Conservation (phyloP, 306 rosid genomes). For the Prosopis cineraria region DNA sequence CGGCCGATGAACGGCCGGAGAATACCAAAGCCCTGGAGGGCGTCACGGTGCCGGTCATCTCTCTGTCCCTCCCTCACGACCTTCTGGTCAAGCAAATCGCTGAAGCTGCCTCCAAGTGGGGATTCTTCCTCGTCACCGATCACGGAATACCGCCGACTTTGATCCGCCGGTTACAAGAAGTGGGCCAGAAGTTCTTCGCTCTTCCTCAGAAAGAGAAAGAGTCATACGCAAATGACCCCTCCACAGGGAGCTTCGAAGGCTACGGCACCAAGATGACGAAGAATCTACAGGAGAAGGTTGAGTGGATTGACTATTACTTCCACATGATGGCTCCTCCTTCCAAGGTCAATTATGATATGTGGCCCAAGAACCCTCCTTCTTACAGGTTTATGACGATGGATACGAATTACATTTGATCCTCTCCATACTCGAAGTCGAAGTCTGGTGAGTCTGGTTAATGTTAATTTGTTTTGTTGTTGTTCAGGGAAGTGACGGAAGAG, state of each 20-base stretch:
- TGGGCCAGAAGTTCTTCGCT: conserved; percentile 50
- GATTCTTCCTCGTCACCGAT: conserved; percentile 52
- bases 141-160: conserved; percentile 53
- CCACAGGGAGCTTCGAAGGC: conserved; percentile 56
- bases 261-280: conserved; percentile 72
- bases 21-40: conserved; percentile 43
- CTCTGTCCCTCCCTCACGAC: conserved; percentile 29
- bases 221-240: conserved; percentile 59
- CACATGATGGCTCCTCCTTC: conserved; percentile 58
- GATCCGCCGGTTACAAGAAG: conserved; percentile 50
- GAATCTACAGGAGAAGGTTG: conserved; percentile 54
- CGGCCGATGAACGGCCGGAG: conserved; percentile 37
- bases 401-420: too few species aligned
- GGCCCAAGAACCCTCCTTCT: conserved; percentile 60
- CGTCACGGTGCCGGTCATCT: conserved; percentile 37
- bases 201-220: conserved; percentile 64
- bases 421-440: too few species aligned
- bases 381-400: conserved; percentile 62
- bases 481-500: conserved; percentile 54
- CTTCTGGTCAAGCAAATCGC: conserved; percentile 28
- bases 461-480: not conserved
- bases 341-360: conserved; percentile 39
- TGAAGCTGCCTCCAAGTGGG: conserved; percentile 52
- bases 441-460: too few species aligned
- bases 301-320: conserved; percentile 70